Base-by-base conservation (phyloP, 1,284 basidiomycete species). In the Moniliophthora roreri region DNA sequence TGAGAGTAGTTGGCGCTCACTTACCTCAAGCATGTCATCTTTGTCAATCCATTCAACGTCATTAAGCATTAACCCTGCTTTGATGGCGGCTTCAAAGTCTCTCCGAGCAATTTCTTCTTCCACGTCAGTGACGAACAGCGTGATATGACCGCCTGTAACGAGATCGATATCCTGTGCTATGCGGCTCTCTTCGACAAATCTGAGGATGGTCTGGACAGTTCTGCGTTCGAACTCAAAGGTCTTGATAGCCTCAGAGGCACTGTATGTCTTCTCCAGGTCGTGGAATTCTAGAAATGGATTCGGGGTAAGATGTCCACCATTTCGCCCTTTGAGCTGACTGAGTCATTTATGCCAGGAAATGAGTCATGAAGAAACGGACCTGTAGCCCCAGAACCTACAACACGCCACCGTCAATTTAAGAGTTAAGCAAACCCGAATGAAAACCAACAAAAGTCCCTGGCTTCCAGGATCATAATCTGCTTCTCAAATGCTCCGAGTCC, bases 371-470 rank as follows among this genome's bases (percentile, higher is more conserved):
- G 10, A 61, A 66, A 47, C 56, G 21, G 4, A 85, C 87, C 89
- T 46, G 89, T 92, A 21, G 89, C 90, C n/a, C 89, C 90, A 34
- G 86, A 84, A 65, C 89, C 89, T 91, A 58, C 34, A 38, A 44
- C 36, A 16, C 50, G 26, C 34, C 36, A 48, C 55, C 21, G 26
- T 34, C 35, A 38, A 28, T 35, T 15, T 23, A 34, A 53, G n/a
- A n/a, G 24, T 37, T 6, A 51, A 21, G 32, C 11, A 40, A 28
- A 45, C 58, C n/a, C 28, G 0, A 23, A 26, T 16, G 18, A 36
- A 39, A 13, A 69, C 86, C 70, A 26, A 90, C 89, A 91, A 63
- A 92, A 92, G 53, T 89, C 84, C 60, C 89, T 74, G 2, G 89
- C 91, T 63, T 92, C 90, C 15, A 93, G 64, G 11, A 93, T 73